Evolutionary conservation across 2,329 filamentous ascomycete species (phyloP).

Genomic region (Penicillium paneum): DNA sequence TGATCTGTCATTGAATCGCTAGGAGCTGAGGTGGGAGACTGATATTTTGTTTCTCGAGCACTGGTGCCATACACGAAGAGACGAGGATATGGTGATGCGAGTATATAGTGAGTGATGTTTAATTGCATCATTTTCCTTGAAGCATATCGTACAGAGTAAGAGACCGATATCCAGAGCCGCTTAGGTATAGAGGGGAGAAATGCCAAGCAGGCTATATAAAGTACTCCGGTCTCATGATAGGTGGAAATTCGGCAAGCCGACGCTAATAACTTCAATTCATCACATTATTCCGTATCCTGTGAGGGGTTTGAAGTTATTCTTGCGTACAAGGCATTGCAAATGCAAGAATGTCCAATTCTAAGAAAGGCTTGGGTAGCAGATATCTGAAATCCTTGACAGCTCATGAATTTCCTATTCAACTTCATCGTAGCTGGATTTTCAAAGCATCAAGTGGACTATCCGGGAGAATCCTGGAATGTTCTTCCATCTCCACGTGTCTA

Average conservation of each 20-base stretch:
- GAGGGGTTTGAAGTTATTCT: background rate
- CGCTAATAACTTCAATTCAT: background rate
- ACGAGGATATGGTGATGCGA: too few species aligned
- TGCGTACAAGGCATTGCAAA: background rate
- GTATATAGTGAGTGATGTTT: too few species aligned
- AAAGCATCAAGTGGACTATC: background rate
- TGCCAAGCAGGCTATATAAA: background rate
- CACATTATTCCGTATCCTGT: background rate
- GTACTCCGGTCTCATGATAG: background rate
- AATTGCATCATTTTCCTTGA: too few species aligned
- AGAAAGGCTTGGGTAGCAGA: background rate
- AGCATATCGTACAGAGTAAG: background rate
- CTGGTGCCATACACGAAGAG: too few species aligned
- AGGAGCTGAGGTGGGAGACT: background rate
- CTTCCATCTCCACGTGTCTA: constrained; percentile 2
- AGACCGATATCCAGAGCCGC: background rate
- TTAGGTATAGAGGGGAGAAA: background rate
- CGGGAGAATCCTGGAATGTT: background rate
- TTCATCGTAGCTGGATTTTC: background rate
- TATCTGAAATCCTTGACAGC: background rate
- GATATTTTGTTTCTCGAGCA: background rate
- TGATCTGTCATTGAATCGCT: constrained; percentile 19
- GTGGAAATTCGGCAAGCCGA: background rate
- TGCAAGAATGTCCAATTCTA: background rate
- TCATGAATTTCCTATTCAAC: background rate